These are phyloP conservation scores for Rhynchospora tenuis DNA, from an alignment of 176 grass and related monocot species.

Conservation along the genomic window DNA sequence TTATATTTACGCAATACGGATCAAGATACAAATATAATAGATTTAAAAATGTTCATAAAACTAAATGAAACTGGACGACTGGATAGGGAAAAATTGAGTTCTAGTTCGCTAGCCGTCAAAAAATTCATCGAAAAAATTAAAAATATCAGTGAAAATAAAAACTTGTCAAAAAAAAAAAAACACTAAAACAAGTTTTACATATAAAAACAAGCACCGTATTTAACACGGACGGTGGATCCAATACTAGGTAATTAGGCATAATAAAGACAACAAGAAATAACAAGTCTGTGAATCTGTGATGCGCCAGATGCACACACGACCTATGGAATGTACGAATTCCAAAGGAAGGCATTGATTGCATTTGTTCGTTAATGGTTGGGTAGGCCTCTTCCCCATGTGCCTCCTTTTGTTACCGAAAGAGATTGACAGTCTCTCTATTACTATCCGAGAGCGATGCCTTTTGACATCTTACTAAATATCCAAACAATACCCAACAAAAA, in stretches of 20 bases:
- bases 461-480: background rate
- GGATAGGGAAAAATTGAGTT: too few relatives aligned
- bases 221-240: background rate
- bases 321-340: background rate
- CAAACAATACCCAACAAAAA: background rate
- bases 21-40: too few relatives aligned
- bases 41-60: too few relatives aligned
- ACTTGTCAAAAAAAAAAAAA: too few relatives aligned
- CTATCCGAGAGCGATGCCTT: background rate
- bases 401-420: background rate
- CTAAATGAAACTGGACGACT: too few relatives aligned
- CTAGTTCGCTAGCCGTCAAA: too few relatives aligned
- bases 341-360: slow-evolving; percentile 1
- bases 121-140: too few relatives aligned
- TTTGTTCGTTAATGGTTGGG: background rate
- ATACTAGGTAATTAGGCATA: background rate
- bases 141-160: too few relatives aligned
- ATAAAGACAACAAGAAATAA: too few relatives aligned
- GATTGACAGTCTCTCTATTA: background rate
- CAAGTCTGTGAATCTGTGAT: background rate
- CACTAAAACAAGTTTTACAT: too few relatives aligned
- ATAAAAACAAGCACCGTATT: background rate
- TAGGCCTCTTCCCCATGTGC: slow-evolving; percentile 35
- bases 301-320: background rate
- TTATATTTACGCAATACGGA: too few relatives aligned